Conservation (phyloP, 1,284 basidiomycete genomes). For the Ganoderma multipileum region DNA sequence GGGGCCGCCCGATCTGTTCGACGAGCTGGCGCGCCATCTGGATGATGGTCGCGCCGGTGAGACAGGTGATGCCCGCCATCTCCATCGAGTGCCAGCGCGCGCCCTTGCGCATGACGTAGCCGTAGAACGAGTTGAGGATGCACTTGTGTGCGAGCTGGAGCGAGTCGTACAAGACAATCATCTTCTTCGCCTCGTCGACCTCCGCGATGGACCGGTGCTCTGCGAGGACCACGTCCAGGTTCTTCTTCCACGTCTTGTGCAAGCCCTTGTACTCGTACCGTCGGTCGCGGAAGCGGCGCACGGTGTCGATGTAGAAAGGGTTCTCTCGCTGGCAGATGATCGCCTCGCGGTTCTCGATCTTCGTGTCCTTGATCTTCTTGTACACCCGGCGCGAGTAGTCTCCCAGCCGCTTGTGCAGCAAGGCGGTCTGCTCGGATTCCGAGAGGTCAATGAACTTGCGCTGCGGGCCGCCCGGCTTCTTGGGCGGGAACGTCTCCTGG, state of each 20-base stretch:
- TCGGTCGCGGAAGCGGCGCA: conserved; percentile 95
- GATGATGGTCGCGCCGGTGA: conserved; percentile 99
- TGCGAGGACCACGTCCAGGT: conserved; percentile 79
- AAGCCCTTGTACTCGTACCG: conserved; percentile 99
- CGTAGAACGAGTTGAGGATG: conserved; percentile 99
- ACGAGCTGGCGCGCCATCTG: conserved; percentile 99
- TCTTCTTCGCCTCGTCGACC: conserved; percentile 97
- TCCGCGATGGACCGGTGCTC: conserved; percentile 82
- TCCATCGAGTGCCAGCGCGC: conserved; percentile 99
- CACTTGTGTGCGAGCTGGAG: conserved; percentile 99
- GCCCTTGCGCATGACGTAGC: conserved; percentile 99
- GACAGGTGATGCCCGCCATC: conserved; percentile 99
- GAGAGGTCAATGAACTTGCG: conserved; percentile 89
- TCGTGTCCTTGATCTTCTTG: conserved; percentile 99
- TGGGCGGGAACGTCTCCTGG: conserved; percentile 92
- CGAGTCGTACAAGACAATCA: conserved; percentile 99
- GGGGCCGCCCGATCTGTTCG: conserved; percentile 95
- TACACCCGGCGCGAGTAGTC: conserved; percentile 99
- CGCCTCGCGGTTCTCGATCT: conserved; percentile 91
- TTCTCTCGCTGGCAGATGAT: conserved; percentile 99
- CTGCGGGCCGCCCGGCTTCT: conserved; percentile 74
- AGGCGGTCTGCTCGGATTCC: conserved; percentile 87
- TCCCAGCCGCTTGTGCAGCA: conserved; percentile 96
- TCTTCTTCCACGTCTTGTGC: conserved; percentile 99
- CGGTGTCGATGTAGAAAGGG: conserved; percentile 99